A percentile compares a stretch with the other conserved stretches of the same genome.
Evolutionary conservation across 164 flowering plant genomes (phyloP).

Genomic region (Aristolochia californica): DNA sequence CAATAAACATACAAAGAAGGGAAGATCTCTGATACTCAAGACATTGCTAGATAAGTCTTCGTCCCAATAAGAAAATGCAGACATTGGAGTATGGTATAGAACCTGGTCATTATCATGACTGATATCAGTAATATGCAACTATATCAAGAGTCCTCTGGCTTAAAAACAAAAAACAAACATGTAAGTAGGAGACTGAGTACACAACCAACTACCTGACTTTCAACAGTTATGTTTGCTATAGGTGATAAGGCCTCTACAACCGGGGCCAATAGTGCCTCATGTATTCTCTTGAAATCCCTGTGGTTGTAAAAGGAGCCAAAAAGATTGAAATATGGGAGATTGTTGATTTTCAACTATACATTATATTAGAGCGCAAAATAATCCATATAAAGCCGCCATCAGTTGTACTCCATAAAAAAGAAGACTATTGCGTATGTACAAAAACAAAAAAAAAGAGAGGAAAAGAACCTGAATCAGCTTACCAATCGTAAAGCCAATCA

Average conservation of each 20-base stretch:
- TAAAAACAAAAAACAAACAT: neutral
- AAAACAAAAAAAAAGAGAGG: no score
- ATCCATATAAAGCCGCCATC: neutral
- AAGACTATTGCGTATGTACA: no score
- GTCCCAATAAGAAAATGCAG: slow-evolving; percentile 79
- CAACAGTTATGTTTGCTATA: slow-evolving; percentile 64
- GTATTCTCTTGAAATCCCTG: slow-evolving; percentile 73
- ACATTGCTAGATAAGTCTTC: slow-evolving; percentile 47
- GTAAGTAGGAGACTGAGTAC: neutral
- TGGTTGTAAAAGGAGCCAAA: slow-evolving; percentile 1
- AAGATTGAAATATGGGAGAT: neutral
- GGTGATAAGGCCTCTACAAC: slow-evolving; percentile 57
- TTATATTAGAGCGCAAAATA: no score
- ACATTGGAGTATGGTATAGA: slow-evolving; percentile 83
- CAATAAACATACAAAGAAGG: slow-evolving; percentile 72
- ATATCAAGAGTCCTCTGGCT: neutral
- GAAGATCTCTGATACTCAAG: slow-evolving; percentile 71
- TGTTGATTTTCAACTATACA: neutral
- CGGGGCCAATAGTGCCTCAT: slow-evolving; percentile 54
- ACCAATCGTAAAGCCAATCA: slow-evolving; percentile 91
- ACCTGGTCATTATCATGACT: slow-evolving; percentile 32
- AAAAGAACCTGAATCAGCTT: slow-evolving; percentile 2
- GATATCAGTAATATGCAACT: neutral
- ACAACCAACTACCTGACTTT: slow-evolving; percentile 63
- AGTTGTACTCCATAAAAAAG: no score